Percentiles rank a stretch among this genome's conserved stretches.
Conservation (phyloP, 768 basidiomycete species). For the Agaricus sinodeliciosus region DNA sequence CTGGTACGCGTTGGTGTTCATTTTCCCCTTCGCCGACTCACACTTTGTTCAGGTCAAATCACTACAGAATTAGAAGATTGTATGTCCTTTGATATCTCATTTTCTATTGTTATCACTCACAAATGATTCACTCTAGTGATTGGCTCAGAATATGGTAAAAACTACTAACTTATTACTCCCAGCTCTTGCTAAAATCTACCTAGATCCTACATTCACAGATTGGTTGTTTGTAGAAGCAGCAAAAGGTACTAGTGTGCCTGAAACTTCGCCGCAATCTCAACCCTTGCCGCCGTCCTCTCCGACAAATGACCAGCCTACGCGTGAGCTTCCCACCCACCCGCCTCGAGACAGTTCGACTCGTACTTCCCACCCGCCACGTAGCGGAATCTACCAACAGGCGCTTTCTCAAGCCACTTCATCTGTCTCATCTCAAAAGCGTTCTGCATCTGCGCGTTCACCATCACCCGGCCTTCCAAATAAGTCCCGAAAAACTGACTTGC, state of each 20-base stretch:
- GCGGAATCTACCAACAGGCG: slow-evolving; percentile 67
- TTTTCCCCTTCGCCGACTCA: slow-evolving; percentile 11
- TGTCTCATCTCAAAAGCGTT: slow-evolving; percentile 52
- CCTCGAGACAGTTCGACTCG: slow-evolving; percentile 36
- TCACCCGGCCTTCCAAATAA: slow-evolving; percentile 64
- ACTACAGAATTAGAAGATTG: slow-evolving; percentile 82
- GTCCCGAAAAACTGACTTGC: slow-evolving; percentile 66
- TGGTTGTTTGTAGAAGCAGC: slow-evolving; percentile 84
- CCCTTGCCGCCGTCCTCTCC: slow-evolving; percentile 20
- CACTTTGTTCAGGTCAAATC: slow-evolving; percentile 59
- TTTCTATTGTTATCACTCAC: slow-evolving; percentile 8
- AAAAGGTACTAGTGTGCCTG: slow-evolving; percentile 55
- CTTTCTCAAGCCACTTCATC: slow-evolving; percentile 52
- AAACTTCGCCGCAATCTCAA: slow-evolving; percentile 31
- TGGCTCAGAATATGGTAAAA: slow-evolving; percentile 57
- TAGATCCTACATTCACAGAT: slow-evolving; percentile 79
- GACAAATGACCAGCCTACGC: neutral
- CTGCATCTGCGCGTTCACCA: slow-evolving; percentile 62
- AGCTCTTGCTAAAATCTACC: slow-evolving; percentile 9
- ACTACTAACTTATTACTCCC: neutral
- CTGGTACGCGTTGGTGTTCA: slow-evolving; percentile 38
- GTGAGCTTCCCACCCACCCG: slow-evolving; percentile 23
- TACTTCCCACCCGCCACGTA: slow-evolving; percentile 42
- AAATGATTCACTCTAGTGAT: slow-evolving; percentile 11
- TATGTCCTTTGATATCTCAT: slow-evolving; percentile 24